Evolutionary conservation across 768 basidiomycete genomes (phyloP).

Genomic region (Suillus hirtellus): DNA sequence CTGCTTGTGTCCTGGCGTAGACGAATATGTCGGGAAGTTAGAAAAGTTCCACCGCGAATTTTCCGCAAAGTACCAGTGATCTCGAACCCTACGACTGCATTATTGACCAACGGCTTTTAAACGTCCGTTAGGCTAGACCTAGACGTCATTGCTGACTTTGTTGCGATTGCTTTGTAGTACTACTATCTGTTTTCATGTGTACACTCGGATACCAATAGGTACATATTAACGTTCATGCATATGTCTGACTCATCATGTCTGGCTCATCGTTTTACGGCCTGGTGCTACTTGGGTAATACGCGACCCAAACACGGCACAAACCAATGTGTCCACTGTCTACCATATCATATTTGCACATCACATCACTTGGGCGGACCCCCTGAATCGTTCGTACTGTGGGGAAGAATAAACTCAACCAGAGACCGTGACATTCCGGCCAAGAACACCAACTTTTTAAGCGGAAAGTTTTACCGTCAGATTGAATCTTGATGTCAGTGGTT

Average conservation of each 20-base stretch:
- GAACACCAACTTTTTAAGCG: neutral
- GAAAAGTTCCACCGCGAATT: conserved; percentile 73
- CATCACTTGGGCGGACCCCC: neutral
- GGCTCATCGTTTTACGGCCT: too few species aligned
- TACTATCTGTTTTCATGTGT: neutral
- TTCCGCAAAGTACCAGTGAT: conserved; percentile 45
- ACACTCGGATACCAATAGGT: neutral
- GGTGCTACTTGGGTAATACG: neutral
- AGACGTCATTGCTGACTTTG: neutral
- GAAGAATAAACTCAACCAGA: neutral
- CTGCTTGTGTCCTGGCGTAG: conserved; percentile 91
- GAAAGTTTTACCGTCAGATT: neutral
- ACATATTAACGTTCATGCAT: neutral
- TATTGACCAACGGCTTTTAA: neutral
- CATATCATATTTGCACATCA: neutral
- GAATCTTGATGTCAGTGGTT: conserved; percentile 14
- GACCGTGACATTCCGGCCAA: neutral
- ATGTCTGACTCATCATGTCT: neutral
- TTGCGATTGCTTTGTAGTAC: neutral
- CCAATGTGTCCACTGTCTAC: neutral
- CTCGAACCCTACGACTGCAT: neutral
- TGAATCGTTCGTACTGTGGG: neutral
- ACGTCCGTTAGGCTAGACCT: neutral
- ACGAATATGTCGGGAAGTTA: conserved; percentile 85
- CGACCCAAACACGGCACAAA: neutral